Conservation (phyloP, 108 stramenopile genomes). For the Chaetoceros muelleri region DNA sequence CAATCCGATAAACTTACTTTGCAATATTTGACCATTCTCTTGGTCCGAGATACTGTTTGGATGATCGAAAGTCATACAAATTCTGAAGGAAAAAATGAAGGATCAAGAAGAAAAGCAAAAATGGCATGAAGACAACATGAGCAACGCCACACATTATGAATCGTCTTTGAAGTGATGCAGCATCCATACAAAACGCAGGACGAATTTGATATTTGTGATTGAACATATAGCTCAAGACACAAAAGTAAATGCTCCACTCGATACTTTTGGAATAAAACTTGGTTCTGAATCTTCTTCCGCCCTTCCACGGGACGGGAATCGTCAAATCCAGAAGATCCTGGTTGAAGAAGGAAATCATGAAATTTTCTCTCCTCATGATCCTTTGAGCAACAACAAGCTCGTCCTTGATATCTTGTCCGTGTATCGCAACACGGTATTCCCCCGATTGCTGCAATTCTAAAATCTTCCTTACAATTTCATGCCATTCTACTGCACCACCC, state of each 20-base stretch:
- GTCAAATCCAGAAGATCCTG: constrained; percentile 62
- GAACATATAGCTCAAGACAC: constrained; percentile 95
- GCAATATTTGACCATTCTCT: constrained; percentile 84
- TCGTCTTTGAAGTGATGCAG: constrained; percentile 52
- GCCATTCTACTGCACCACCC: constrained; percentile 69
- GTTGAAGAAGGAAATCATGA: constrained; percentile 90
- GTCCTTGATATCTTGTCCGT: constrained; percentile 32
- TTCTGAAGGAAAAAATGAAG: constrained; percentile 90
- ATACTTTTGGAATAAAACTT: constrained; percentile 55
- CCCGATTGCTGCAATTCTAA: constrained; percentile 51
- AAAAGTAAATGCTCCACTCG: constrained; percentile 85
- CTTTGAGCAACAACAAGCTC: constrained; percentile 72
- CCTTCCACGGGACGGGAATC: constrained; percentile 5
- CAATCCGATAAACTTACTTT: constrained; percentile 6
- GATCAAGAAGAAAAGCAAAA: constrained; percentile 85
- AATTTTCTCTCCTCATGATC: constrained; percentile 94
- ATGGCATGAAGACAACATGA: constrained; percentile 87
- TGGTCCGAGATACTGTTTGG: constrained; percentile 86
- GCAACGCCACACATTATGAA: constrained; percentile 82
- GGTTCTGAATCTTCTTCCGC: constrained; percentile 2
- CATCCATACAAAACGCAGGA: constrained; percentile 77
- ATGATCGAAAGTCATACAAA: constrained; percentile 86
- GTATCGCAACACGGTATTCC: constrained; percentile 42
- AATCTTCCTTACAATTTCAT: constrained; percentile 59
- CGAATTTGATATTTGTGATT: constrained; percentile 87